Evolutionary conservation across 2,329 filamentous ascomycete species (phyloP).

Genomic region (Sporothrix brunneoviolacea): DNA sequence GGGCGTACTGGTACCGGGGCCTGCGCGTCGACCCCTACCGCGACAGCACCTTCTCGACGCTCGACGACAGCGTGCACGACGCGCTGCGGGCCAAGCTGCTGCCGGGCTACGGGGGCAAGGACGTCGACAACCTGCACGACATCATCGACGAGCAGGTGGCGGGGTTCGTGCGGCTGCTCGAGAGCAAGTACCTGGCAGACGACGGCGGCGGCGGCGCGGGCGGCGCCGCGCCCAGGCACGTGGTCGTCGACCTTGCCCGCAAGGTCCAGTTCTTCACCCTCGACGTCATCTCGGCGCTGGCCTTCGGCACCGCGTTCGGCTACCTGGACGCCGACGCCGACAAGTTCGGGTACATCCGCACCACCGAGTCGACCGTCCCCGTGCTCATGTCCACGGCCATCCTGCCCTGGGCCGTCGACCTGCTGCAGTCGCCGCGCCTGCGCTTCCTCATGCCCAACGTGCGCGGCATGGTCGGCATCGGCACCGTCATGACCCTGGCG

Average conservation of each 20-base stretch:
- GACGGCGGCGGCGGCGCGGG: slow-evolving; percentile 34
- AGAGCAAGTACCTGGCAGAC: slow-evolving; percentile 30
- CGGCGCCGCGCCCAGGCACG: slow-evolving; percentile 21
- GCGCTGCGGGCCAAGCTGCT: slow-evolving; percentile 30
- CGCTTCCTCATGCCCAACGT: slow-evolving; percentile 23
- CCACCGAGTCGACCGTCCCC: slow-evolving; percentile 27
- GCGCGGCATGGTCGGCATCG: slow-evolving; percentile 16
- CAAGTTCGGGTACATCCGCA: slow-evolving; percentile 36
- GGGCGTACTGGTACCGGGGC: slow-evolving; percentile 38
- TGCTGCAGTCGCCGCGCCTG: slow-evolving; percentile 33
- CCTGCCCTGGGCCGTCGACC: slow-evolving; percentile 34
- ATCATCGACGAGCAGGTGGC: slow-evolving; percentile 40
- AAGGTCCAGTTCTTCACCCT: slow-evolving; percentile 48
- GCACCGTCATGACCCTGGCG: slow-evolving; percentile 19
- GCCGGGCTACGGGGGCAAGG: slow-evolving; percentile 25
- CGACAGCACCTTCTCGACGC: slow-evolving; percentile 44
- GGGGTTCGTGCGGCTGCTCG: slow-evolving; percentile 39
- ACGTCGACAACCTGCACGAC: slow-evolving; percentile 24
- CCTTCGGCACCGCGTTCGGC: slow-evolving; percentile 42
- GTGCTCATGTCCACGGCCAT: slow-evolving; percentile 37
- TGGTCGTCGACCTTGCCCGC: slow-evolving; percentile 36
- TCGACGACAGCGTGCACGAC: slow-evolving; percentile 39
- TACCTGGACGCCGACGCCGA: slow-evolving; percentile 41
- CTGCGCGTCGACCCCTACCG: slow-evolving; percentile 43
- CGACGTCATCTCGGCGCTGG: slow-evolving; percentile 47